Evolutionary conservation across 345 rosid species (phyloP).

Genomic region (Aquilaria malaccensis): DNA sequence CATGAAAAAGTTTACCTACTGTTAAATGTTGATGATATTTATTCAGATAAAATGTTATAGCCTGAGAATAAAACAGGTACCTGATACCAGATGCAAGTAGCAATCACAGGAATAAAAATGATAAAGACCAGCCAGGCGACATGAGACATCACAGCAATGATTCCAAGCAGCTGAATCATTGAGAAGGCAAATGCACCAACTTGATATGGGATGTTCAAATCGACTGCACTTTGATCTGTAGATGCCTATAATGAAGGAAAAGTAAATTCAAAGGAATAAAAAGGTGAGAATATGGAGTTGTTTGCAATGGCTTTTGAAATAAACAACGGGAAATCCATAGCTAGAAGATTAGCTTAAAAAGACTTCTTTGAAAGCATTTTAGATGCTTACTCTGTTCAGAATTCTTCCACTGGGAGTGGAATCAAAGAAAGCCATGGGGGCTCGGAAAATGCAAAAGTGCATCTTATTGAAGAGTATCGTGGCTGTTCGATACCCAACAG

Average conservation of each 20-base stretch:
- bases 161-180: conserved; percentile 49
- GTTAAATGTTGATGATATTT: too few relatives aligned
- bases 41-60: background rate
- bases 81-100: conserved; percentile 54
- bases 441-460: conserved; percentile 62
- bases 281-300: background rate
- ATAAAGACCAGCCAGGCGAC: conserved; percentile 64
- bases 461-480: conserved; percentile 50
- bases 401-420: conserved; percentile 68
- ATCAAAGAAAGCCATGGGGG: conserved; percentile 83
- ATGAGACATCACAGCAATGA: conserved; percentile 54
- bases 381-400: conserved; percentile 40
- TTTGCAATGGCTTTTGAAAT: background rate
- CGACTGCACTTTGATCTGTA: conserved; percentile 67
- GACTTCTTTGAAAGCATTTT: background rate
- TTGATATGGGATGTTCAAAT: conserved; percentile 40
- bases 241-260: conserved; percentile 41
- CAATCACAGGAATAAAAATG: conserved; percentile 46
- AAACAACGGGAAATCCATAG: background rate
- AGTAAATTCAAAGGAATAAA: background rate
- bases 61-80: conserved; percentile 13
- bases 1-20: too few relatives aligned
- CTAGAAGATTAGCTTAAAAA: too few relatives aligned
- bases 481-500: conserved; percentile 56
- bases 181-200: conserved; percentile 40